Percentiles rank a stretch among this genome's conserved stretches.
Evolutionary conservation across 257 asterid species (phyloP).

Genomic region (Nicotiana benthamiana): DNA sequence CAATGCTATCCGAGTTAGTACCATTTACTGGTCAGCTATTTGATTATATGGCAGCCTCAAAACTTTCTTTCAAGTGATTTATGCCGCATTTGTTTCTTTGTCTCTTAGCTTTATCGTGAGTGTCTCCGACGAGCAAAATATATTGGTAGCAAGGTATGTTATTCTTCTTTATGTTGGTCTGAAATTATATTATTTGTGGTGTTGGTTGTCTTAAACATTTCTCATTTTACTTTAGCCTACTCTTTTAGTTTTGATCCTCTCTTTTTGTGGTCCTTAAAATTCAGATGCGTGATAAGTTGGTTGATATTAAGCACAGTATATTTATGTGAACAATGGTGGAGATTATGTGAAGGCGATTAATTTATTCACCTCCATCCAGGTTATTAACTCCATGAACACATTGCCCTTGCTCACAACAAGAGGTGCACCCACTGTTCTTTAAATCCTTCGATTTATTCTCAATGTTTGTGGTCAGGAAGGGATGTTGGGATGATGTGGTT

Average conservation of each 20-base stretch:
- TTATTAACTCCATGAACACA: neutral
- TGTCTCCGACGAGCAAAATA: slow-evolving; percentile 90
- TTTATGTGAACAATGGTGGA: neutral
- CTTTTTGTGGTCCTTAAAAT: neutral
- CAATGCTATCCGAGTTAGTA: slow-evolving; percentile 64
- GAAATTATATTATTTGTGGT: neutral
- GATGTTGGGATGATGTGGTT: neutral
- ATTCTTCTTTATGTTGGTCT: slow-evolving; percentile 1
- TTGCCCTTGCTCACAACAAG: neutral
- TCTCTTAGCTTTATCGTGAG: slow-evolving; percentile 78
- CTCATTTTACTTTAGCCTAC: neutral
- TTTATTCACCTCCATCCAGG: neutral
- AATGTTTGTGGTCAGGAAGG: too few species aligned
- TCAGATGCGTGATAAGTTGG: neutral
- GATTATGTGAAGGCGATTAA: neutral
- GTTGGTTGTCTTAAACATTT: neutral
- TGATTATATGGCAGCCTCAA: neutral
- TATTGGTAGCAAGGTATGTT: slow-evolving; percentile 69
- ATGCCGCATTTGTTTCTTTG: neutral
- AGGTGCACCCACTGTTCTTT: neutral
- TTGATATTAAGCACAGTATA: neutral
- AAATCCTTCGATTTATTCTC: neutral
- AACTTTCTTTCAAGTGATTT: slow-evolving; percentile 1
- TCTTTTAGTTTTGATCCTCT: neutral
- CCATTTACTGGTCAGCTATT: neutral